These are phyloP conservation scores for Mycena filopes DNA, from an alignment of 768 basidiomycete genomes.

Conservation along the genomic window DNA sequence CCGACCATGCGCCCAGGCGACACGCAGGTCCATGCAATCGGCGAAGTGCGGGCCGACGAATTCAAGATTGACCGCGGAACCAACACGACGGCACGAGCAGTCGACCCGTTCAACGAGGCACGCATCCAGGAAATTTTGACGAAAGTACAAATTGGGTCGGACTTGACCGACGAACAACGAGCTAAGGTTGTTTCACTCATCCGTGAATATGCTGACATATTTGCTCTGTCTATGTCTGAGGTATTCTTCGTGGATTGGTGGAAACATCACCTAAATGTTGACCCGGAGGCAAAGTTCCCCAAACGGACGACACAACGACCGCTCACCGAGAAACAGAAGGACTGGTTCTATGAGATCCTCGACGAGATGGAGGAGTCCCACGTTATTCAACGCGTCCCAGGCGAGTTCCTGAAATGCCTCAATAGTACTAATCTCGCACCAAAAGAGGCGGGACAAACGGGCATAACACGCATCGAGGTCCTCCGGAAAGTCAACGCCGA, in stretches of 20 bases:
- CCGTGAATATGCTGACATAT: constrained; percentile 30
- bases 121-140: constrained; percentile 32
- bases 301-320: background rate
- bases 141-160: constrained; percentile 32
- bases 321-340: background rate
- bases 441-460: background rate
- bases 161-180: constrained; percentile 29
- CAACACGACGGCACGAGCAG: constrained; percentile 4
- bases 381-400: constrained; percentile 1
- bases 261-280: constrained; percentile 19
- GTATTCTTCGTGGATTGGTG: constrained; percentile 16
- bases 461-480: background rate
- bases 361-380: background rate
- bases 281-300: background rate
- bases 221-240: constrained; percentile 22
- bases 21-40: background rate
- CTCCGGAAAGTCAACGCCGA: too few relatives aligned
- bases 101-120: constrained; percentile 31
- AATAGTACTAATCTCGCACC: background rate
- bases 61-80: constrained; percentile 8
- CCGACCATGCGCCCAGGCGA: background rate
- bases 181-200: background rate
- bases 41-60: background rate
- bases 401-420: background rate
- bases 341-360: background rate